Conservation (phyloP, 768 basidiomycete species). For the Lyophyllum shimeji region DNA sequence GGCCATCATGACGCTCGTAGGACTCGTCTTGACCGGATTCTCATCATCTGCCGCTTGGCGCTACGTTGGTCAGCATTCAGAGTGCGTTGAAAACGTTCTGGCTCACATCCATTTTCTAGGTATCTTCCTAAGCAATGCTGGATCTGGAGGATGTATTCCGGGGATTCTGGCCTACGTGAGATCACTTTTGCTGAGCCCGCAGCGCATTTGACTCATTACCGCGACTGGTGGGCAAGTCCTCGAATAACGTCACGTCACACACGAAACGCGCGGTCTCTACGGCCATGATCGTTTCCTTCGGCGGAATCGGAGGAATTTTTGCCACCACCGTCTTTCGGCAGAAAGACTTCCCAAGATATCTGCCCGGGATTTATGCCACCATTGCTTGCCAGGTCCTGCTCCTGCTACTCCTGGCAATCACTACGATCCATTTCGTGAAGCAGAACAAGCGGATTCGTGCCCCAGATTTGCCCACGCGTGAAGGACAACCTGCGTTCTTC, state of each 20-base stretch:
- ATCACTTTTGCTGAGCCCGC: neutral
- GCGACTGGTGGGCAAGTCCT: constrained; percentile 28
- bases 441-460: constrained; percentile 32
- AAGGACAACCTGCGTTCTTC: constrained; percentile 36
- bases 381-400: constrained; percentile 44
- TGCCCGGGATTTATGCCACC: constrained; percentile 47
- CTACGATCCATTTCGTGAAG: constrained; percentile 35
- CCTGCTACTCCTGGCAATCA: constrained; percentile 37
- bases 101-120: constrained; percentile 27
- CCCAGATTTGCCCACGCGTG: constrained; percentile 24
- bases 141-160: constrained; percentile 44
- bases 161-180: constrained; percentile 51
- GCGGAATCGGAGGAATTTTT: constrained; percentile 47
- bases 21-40: constrained; percentile 42
- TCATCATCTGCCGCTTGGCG: constrained; percentile 32
- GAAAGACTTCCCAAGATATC: constrained; percentile 42
- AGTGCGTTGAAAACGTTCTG: neutral
- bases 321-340: constrained; percentile 49
- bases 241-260: constrained; percentile 51
- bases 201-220: constrained; percentile 2
- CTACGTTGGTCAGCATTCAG: constrained; percentile 36
- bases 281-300: constrained; percentile 46
- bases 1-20: constrained; percentile 38
- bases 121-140: constrained; percentile 44
- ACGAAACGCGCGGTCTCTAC: constrained; percentile 48